phyloP scores from a whole-genome alignment of 768 basidiomycete species.

The Psilocybe sp. region DNA sequence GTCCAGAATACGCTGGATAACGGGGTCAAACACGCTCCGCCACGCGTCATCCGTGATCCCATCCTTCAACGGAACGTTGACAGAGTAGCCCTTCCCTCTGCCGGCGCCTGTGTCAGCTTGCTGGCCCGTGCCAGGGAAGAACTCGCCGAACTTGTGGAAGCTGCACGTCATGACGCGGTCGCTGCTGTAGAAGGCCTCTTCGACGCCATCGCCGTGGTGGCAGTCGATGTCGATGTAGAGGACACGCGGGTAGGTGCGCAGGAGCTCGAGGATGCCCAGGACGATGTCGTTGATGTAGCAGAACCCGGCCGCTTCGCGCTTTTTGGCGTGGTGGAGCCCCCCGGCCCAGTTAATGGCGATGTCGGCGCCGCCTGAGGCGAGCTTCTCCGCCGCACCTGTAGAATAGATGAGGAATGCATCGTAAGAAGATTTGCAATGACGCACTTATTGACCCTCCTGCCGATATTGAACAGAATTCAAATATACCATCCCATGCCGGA shows the following conservation, averaged over 20 bases:
- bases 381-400: conserved; percentile 74
- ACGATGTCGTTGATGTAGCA: conserved; percentile 99
- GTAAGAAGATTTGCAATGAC: conserved; percentile 17
- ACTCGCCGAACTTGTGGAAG: conserved; percentile 97
- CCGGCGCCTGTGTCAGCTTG: conserved; percentile 83
- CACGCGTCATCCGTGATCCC: conserved; percentile 91
- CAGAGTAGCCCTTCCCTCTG: conserved; percentile 81
- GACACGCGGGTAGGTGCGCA: conserved; percentile 83
- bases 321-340: conserved; percentile 99
- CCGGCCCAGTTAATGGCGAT: conserved; percentile 99
- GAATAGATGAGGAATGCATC: neutral
- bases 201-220: conserved; percentile 98
- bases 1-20: conserved; percentile 82
- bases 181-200: conserved; percentile 97
- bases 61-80: conserved; percentile 93
- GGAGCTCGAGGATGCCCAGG: conserved; percentile 87
- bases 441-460: conserved; percentile 92
- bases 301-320: conserved; percentile 95
- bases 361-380: conserved; percentile 81
- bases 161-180: conserved; percentile 97
- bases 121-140: conserved; percentile 85
- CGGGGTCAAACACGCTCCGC: conserved; percentile 79
- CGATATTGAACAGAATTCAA: conserved; percentile 95
- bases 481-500: conserved; percentile 93
- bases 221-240: conserved; percentile 98